Conservation (phyloP, 2,329 filamentous ascomycete genomes). For the Pseudogymnoascus sp. region DNA sequence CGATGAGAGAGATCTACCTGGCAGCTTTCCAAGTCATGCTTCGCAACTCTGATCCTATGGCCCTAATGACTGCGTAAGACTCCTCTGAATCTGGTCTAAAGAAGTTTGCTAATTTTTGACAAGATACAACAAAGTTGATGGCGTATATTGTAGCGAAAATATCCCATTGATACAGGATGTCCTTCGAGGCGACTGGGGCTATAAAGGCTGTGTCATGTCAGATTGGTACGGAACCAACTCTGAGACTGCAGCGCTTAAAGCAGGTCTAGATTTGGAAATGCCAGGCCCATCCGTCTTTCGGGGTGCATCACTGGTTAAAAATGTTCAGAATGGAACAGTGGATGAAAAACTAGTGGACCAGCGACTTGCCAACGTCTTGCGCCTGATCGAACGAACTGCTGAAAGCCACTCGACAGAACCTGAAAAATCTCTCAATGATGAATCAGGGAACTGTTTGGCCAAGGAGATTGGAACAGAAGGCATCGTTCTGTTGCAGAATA, state of each 20-base stretch:
- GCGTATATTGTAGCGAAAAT: conserved; percentile 25
- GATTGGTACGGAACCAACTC: conserved; percentile 30
- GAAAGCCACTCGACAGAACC: conserved; percentile 1
- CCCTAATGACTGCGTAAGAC: conserved; percentile 24
- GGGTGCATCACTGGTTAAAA: conserved; percentile 15
- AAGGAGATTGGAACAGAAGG: conserved; percentile 29
- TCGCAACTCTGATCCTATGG: conserved; percentile 20
- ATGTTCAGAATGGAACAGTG: conserved; percentile 1
- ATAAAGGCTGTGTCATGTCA: conserved; percentile 28
- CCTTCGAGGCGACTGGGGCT: conserved; percentile 28
- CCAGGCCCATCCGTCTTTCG: conserved; percentile 26
- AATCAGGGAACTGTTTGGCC: conserved; percentile 34
- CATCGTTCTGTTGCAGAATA: conserved; percentile 25
- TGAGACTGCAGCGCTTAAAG: conserved; percentile 21
- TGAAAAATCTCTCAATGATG: conserved; percentile 16
- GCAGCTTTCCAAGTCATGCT: conserved; percentile 27
- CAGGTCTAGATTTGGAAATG: conserved; percentile 32
- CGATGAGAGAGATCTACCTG: conserved; percentile 25
- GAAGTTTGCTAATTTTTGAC: background rate
- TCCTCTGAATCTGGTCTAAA: background rate
- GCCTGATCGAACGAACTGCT: conserved; percentile 11
- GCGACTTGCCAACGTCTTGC: conserved; percentile 11
- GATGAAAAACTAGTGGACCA: conserved; percentile 12
- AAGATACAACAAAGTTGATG: conserved; percentile 29
- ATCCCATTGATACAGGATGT: conserved; percentile 24